Conservation (phyloP, 2,329 filamentous ascomycete genomes). For the Xylariaceae sp. region DNA sequence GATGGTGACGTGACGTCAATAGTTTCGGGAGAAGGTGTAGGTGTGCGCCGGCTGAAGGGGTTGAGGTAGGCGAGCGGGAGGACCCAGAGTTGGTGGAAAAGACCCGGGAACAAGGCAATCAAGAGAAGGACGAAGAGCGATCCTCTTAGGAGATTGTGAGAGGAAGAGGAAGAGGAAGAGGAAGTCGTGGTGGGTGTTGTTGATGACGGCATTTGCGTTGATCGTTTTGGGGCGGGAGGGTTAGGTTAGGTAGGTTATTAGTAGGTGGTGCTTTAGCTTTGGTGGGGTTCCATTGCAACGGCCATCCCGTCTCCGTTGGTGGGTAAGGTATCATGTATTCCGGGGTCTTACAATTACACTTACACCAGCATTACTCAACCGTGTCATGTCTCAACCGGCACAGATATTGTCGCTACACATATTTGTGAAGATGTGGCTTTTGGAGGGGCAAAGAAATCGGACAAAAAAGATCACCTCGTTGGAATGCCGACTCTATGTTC, state of each 20-base stretch:
- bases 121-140: conserved; percentile 45
- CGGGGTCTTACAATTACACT: no score
- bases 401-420: not conserved
- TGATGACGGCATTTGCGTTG: conserved; percentile 38
- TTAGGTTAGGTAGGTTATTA: not conserved
- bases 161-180: conserved; percentile 33
- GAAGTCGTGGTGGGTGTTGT: conserved; percentile 21
- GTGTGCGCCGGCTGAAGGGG: conserved; percentile 14
- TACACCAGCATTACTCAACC: not conserved
- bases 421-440: not conserved
- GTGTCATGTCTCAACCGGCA: not conserved
- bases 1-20: conserved; percentile 22
- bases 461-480: conserved; percentile 2
- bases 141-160: conserved; percentile 38
- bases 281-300: conserved; percentile 23
- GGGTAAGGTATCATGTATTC: not conserved
- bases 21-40: not conserved
- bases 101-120: conserved; percentile 45
- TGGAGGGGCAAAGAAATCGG: not conserved
- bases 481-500: conserved; percentile 19
- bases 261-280: conserved; percentile 6
- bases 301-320: not conserved
- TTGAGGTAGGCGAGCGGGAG: conserved; percentile 40
- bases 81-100: conserved; percentile 49
- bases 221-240: conserved; percentile 8